Evolutionary conservation across 2,329 filamentous ascomycete genomes (phyloP), one percentile per base, ranked within the genome.

Genomic region (Leptographium wingfieldii): DNA sequence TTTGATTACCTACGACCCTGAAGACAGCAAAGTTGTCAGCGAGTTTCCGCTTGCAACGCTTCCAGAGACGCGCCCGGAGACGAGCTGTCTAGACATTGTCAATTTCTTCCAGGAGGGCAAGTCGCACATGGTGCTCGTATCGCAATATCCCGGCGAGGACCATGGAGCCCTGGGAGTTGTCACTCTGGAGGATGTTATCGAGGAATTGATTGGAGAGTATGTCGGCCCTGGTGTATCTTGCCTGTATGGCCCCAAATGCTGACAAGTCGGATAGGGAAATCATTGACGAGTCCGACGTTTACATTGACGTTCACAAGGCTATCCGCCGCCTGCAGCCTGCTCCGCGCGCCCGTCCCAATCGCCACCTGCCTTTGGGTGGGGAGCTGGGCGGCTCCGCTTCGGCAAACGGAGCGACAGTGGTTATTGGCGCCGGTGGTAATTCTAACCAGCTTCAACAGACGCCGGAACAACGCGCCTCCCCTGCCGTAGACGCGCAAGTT

Each of bases 81-180:
- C 94, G 0, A 96, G 92, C 75, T 99, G 94, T 71, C 75, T 99
- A 60, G 94, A 99, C 71, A 97, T 99, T 68, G 90, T 99, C 74
- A 99, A 99, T 75, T 99, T 96, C 73, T 99, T 99, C 77, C 94
- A 99, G 73, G 94, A 99, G 76, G 94, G 94, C 67, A 99, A 99
- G 72, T 96, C 92, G 1, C 94, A 99, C 72, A 96, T 99, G 92
- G 92, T 97, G 0, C 78, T 99, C 33, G 94, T 97, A 10, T 96
- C 92, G 0, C 89, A 96, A 68, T 80, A 74, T 38, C 94, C 94
- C 1, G 92, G 92, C n/a, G 90, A 95, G 65, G 86, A 95, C 68
- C 85, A 88, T 67, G 94, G 94, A 54, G 91, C 92, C 6, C 77
- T 96, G 14, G 94, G 94, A 60, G 94, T 99, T 3, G 90, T 99